Evolutionary conservation across 208 protist genomes (phyloP), one percentile per base, ranked within the genome.

Genomic region (Sergeia podlipaevii): DNA sequence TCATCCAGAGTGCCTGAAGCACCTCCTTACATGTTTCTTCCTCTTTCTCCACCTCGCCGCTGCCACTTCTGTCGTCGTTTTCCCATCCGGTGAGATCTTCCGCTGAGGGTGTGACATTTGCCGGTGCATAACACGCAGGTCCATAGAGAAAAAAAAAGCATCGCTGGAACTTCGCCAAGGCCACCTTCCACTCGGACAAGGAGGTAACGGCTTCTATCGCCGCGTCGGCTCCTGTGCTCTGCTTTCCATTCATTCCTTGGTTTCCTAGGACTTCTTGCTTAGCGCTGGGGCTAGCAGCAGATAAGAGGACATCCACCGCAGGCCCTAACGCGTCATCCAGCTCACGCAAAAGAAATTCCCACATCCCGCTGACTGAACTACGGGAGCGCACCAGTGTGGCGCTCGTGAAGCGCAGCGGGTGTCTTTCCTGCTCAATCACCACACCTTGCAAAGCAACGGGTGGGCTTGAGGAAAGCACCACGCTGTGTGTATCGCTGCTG

Each of bases 121-220:
- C 47, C 33, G n/a, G n/a, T 3, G 50, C 52, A 36, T 18, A 21
- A 53, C 67, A 74, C 6, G 60, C 43, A 17, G 18, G 34, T 1
- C 76, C 78, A 46, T 86, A 90, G 15, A 86, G 54, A 52, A 80
- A 85, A 29, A 67, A 71, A 39, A 82, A 86, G 42, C 64, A 78
- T 0, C 67, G 68, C 47, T 81, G 77, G 51, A 86, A 84, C 11
- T 49, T 39, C 4, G 53, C 57, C 17, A 90, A 61, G 6, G 65
- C 59, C 4, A 58, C 60, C 32, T 51, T 46, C 28, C 73, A 83
- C 36, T 84, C 72, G 8, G 65, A 43, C 41, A 50, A 54, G 18
- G 45, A 15, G 21, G 47, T 23, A 11, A 78, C 39, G 28, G 13
- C 37, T 11, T 46, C 52, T 34, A 74, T 60, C 13, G 66, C 55